Evolutionary conservation across 2,329 filamentous ascomycete species (phyloP).

Genomic region (Plenodomus lindquistii): DNA sequence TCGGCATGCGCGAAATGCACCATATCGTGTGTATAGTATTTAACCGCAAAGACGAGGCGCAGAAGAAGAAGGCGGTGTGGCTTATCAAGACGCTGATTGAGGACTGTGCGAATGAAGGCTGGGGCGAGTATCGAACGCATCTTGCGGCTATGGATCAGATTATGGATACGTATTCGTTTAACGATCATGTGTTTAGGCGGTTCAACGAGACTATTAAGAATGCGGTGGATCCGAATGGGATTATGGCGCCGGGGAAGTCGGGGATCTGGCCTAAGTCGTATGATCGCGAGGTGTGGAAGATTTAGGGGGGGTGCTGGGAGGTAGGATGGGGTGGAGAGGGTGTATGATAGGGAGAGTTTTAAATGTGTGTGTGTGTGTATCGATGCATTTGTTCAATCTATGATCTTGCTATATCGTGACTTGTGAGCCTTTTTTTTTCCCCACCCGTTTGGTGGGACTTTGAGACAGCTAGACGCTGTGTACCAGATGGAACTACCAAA

Average conservation of each 20-base stretch:
- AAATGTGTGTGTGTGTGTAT: no score
- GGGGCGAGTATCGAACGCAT: constrained; percentile 53
- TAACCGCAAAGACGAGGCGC: constrained; percentile 23
- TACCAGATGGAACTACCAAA: no score
- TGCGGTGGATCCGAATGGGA: constrained; percentile 48
- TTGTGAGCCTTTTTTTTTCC: no score
- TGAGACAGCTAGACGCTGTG: no score
- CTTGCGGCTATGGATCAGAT: constrained; percentile 53
- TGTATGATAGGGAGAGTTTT: no score
- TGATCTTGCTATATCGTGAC: no score
- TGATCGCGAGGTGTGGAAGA: constrained; percentile 5
- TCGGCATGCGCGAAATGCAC: constrained; percentile 48
- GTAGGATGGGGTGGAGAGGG: no score
- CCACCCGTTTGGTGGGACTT: no score
- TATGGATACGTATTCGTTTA: constrained; percentile 50
- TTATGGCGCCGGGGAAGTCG: constrained; percentile 24
- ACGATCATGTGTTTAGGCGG: constrained; percentile 45
- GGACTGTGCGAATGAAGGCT: constrained; percentile 46
- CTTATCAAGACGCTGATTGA: constrained; percentile 36
- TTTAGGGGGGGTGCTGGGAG: not conserved
- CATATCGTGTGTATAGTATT: constrained; percentile 40
- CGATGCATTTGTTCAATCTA: no score
- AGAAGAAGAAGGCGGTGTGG: constrained; percentile 21
- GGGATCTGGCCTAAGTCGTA: constrained; percentile 19
- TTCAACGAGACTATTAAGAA: constrained; percentile 54